phyloP scores from a whole-genome alignment of 164 flowering plant species.

The grape (Vitis vinifera) region ASM3070453v1 NC_081809.1:5003501-5004000 shows the following conservation, averaged over 20 bases:
- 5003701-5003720: conserved; percentile 4
- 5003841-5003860: conserved; percentile 8
- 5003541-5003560: not conserved
- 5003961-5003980: conserved; percentile 82
- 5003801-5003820: conserved; percentile 7
- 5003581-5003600: not conserved
- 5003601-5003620: not conserved
- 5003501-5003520: conserved; percentile 1
- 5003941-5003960: conserved; percentile 83
- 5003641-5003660: not conserved
- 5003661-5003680: conserved; percentile 2
- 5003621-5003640: not conserved
- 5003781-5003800: conserved; percentile 11
- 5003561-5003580: not conserved
- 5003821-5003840: conserved; percentile 8
- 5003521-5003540: not conserved
- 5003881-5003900: conserved; percentile 22
- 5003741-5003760: conserved; percentile 6
- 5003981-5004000: conserved; percentile 85
- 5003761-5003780: conserved; percentile 11
- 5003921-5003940: conserved; percentile 75
- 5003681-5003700: not conserved
- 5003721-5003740: not conserved
- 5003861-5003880: conserved; percentile 12
- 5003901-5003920: conserved; percentile 43